These are phyloP conservation scores for Didymella pomorum DNA, from an alignment of 2,329 filamentous ascomycete species.

Conservation along the genomic window DNA sequence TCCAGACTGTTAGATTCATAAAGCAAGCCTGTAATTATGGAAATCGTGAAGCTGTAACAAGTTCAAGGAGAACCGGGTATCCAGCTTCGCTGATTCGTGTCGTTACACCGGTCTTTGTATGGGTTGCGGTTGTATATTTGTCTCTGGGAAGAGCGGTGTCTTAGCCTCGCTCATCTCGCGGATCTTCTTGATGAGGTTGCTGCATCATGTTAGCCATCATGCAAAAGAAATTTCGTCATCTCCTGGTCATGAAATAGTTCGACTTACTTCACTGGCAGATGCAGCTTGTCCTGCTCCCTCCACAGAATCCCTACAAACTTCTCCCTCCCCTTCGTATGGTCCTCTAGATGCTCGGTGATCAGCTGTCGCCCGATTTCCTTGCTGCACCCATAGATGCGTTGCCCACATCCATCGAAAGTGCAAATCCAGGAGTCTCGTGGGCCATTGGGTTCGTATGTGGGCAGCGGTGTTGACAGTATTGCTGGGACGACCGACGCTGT, in stretches of 20 bases:
- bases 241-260: background rate
- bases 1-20: background rate
- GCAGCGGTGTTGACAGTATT: slow-evolving; percentile 43
- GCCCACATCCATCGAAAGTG: slow-evolving; percentile 68
- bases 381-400: slow-evolving; percentile 70
- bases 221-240: no score
- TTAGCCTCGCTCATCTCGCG: slow-evolving; percentile 51
- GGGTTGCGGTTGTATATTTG: slow-evolving; percentile 2
- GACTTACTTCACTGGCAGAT: slow-evolving; percentile 52
- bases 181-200: slow-evolving; percentile 58
- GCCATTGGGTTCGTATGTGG: slow-evolving; percentile 54
- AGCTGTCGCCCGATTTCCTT: slow-evolving; percentile 62
- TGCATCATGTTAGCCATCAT: slow-evolving; percentile 26
- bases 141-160: slow-evolving; percentile 36
- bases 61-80: background rate
- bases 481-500: slow-evolving; percentile 17
- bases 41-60: background rate
- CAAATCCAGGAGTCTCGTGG: slow-evolving; percentile 73
- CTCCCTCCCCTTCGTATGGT: slow-evolving; percentile 66
- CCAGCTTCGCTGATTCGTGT: background rate
- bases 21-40: no score
- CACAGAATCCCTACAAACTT: slow-evolving; percentile 61
- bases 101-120: slow-evolving; percentile 25
- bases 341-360: slow-evolving; percentile 68
- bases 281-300: slow-evolving; percentile 57